phyloP scores from a whole-genome alignment of 768 basidiomycete species.

The Solioccasus polychromus region DNA sequence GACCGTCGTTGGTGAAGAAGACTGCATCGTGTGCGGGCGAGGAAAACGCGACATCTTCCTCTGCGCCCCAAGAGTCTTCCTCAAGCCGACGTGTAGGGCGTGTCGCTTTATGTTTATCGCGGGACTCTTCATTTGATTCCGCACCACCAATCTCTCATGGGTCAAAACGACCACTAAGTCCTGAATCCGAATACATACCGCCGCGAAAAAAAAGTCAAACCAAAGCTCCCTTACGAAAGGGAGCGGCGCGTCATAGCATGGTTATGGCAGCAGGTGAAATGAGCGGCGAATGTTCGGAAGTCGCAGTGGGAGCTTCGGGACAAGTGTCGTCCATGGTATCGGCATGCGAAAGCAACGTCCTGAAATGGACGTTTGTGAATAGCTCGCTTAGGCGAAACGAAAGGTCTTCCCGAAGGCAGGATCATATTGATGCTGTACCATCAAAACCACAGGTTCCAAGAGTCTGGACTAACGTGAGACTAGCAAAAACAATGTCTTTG shows the following conservation, averaged over 20 bases:
- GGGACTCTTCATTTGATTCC: background rate
- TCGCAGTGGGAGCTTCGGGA: background rate
- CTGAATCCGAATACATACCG: background rate
- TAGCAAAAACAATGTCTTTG: background rate
- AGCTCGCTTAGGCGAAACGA: background rate
- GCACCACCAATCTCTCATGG: background rate
- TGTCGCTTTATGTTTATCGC: background rate
- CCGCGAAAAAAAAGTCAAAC: slow-evolving; percentile 10
- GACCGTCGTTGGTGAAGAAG: background rate
- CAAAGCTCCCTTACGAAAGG: slow-evolving; percentile 1
- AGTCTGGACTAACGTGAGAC: slow-evolving; percentile 29
- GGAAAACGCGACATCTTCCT: background rate
- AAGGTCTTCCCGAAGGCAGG: background rate
- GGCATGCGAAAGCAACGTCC: background rate
- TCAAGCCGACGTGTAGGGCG: no score
- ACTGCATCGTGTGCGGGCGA: no score
- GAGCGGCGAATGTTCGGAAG: background rate
- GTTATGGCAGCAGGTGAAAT: background rate
- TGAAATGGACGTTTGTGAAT: slow-evolving; percentile 22
- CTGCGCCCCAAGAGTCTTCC: background rate
- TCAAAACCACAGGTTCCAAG: slow-evolving; percentile 14
- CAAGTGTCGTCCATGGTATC: background rate
- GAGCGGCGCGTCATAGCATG: background rate
- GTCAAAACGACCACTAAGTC: slow-evolving; percentile 19
- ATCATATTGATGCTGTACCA: background rate